phyloP scores from a whole-genome alignment of 805 yeast species.

The Nematodospora valgi region DNA sequence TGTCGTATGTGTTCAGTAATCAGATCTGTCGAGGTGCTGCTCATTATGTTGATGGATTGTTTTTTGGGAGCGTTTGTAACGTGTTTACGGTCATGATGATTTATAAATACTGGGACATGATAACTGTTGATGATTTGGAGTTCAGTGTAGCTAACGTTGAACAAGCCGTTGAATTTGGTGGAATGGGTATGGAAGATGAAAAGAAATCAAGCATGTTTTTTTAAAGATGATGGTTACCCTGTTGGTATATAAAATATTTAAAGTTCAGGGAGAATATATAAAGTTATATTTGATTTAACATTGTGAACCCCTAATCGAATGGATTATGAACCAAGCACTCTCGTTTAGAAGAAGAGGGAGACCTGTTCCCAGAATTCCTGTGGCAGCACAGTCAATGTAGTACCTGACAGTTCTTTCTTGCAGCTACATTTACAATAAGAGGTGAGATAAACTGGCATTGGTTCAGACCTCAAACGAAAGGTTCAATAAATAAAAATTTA shows the following conservation, averaged over 20 bases:
- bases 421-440: no score
- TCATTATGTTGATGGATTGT: conserved; percentile 88
- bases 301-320: no score
- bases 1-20: conserved; percentile 66
- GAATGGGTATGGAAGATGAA: conserved; percentile 8
- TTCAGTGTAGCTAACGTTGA: conserved; percentile 63
- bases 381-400: no score
- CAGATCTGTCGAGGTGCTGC: conserved; percentile 65
- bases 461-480: no score
- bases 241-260: no score
- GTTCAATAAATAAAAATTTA: not conserved
- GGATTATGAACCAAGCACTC: no score
- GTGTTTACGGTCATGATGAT: conserved; percentile 88
- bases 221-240: not conserved
- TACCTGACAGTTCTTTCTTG: no score
- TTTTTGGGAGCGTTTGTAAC: conserved; percentile 79
- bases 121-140: conserved; percentile 91
- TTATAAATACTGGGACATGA: conserved; percentile 94
- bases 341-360: no score
- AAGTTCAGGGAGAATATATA: no score
- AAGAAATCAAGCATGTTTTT: conserved; percentile 11
- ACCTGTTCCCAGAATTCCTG: no score
- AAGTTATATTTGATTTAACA: no score
- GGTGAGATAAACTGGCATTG: no score
- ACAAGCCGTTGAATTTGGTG: conserved; percentile 32